Conservation (phyloP, 2,329 filamentous ascomycete species). For the Arthrobotrys entomopaga region DNA sequence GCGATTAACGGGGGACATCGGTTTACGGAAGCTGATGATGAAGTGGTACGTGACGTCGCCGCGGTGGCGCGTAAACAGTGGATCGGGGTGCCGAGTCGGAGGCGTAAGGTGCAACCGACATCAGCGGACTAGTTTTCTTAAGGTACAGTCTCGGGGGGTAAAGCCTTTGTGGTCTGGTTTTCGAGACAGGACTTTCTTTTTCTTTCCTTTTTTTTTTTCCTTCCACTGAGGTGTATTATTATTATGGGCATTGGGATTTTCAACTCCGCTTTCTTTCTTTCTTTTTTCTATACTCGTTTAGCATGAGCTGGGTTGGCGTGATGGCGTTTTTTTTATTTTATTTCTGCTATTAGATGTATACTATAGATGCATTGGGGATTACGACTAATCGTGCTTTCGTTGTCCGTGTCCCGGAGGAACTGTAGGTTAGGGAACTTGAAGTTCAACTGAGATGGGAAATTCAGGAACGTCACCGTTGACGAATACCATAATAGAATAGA, state of each 20-base stretch:
- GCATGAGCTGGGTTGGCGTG: constrained; percentile 13
- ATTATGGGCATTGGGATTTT: no score
- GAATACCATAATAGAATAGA: constrained; percentile 16
- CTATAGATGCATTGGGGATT: constrained; percentile 8
- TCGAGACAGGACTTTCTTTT: not conserved
- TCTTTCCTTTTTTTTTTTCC: not conserved
- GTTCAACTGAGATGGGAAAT: not conserved
- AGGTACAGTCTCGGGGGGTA: no score
- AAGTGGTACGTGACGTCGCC: not conserved
- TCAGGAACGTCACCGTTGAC: constrained; percentile 29
- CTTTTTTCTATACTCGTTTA: constrained; percentile 17
- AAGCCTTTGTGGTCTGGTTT: not conserved
- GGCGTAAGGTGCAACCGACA: constrained; percentile 12
- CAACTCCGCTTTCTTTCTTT: constrained; percentile 20
- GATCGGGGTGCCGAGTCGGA: constrained; percentile 37
- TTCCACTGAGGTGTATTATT: no score
- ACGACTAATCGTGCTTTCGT: not conserved
- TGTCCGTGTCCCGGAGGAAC: not conserved
- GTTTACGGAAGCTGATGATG: constrained; percentile 9
- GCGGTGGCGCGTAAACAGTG: constrained; percentile 17
- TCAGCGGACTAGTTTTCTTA: no score
- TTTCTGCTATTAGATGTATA: constrained; percentile 10
- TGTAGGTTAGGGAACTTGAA: not conserved
- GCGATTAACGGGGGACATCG: not conserved
- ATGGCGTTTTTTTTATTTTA: not conserved